Conservation (phyloP, 306 rosid species). For the Sechiopsis laciniata region DNA sequence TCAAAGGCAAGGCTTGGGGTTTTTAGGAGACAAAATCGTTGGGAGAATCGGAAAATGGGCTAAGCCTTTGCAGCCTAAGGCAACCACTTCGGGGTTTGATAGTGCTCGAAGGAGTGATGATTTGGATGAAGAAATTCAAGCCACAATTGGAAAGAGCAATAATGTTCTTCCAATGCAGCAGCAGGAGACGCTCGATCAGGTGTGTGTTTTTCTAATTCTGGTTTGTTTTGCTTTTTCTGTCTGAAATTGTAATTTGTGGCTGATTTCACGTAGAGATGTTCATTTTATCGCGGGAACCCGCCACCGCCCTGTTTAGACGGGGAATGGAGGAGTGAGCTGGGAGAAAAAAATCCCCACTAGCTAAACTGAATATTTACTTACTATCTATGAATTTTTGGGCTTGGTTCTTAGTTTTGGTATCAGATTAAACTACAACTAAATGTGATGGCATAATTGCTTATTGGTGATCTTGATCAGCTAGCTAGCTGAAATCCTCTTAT, state of each 20-base stretch:
- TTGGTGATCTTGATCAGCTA: background rate
- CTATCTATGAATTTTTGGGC: background rate
- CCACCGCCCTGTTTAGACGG: too few species aligned
- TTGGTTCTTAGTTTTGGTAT: background rate
- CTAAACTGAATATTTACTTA: background rate
- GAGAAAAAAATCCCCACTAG: too few species aligned
- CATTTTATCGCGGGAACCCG: too few species aligned
- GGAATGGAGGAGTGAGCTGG: too few species aligned
- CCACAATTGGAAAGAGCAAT: constrained; percentile 74
- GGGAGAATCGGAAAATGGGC: constrained; percentile 34
- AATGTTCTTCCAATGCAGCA: constrained; percentile 74
- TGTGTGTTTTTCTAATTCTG: constrained; percentile 16
- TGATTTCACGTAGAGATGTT: background rate
- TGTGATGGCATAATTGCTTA: background rate
- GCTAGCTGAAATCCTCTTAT: background rate
- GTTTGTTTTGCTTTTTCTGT: background rate
- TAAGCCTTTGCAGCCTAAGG: constrained; percentile 33
- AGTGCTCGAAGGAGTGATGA: constrained; percentile 40
- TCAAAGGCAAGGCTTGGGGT: constrained; percentile 25
- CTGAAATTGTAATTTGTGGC: background rate
- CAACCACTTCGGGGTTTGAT: constrained; percentile 28
- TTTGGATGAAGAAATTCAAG: constrained; percentile 49
- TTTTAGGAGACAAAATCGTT: constrained; percentile 35
- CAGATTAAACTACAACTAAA: background rate
- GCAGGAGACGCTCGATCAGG: constrained; percentile 58